Evolutionary conservation across 306 rosid species (phyloP).

Genomic region (Mimosa pudica): DNA sequence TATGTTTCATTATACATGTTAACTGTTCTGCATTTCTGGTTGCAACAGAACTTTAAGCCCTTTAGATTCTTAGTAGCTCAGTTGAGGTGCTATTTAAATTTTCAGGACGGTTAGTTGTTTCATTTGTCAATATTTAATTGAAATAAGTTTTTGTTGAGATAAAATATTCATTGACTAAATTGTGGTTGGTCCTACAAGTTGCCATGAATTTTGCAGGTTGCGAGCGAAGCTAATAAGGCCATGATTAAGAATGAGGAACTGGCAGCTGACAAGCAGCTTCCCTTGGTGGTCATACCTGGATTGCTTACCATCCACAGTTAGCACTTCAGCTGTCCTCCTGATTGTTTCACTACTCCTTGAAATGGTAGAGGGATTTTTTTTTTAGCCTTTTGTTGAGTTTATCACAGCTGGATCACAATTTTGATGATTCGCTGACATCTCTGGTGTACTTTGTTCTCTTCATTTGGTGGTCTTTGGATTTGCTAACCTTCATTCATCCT

Average conservation of each 20-base stretch:
- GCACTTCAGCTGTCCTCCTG: not conserved
- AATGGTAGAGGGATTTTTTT: not conserved
- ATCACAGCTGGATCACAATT: not conserved
- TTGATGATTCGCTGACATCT: not conserved
- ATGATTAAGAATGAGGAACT: constrained; percentile 42
- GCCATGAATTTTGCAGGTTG: constrained; percentile 99
- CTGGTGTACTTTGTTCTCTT: not conserved
- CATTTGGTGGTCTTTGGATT: not conserved
- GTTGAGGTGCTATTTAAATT: not conserved
- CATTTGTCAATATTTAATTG: not conserved
- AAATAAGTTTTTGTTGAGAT: not conserved
- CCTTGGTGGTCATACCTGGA: constrained; percentile 41
- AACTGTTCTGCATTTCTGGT: not conserved
- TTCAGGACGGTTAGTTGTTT: not conserved
- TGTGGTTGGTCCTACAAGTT: constrained; percentile 93
- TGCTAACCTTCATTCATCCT: constrained; percentile 8
- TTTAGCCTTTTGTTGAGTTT: not conserved
- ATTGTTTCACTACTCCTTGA: not conserved
- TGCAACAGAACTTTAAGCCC: not conserved
- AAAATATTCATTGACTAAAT: not conserved
- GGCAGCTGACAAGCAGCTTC: constrained; percentile 43
- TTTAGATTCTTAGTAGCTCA: not conserved
- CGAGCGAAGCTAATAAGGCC: constrained; percentile 83
- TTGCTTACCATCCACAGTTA: constrained; percentile 1
- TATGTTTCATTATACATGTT: too few species aligned